phyloP scores from a whole-genome alignment of 768 basidiomycete species.

The Mycena sanguinolenta region DNA sequence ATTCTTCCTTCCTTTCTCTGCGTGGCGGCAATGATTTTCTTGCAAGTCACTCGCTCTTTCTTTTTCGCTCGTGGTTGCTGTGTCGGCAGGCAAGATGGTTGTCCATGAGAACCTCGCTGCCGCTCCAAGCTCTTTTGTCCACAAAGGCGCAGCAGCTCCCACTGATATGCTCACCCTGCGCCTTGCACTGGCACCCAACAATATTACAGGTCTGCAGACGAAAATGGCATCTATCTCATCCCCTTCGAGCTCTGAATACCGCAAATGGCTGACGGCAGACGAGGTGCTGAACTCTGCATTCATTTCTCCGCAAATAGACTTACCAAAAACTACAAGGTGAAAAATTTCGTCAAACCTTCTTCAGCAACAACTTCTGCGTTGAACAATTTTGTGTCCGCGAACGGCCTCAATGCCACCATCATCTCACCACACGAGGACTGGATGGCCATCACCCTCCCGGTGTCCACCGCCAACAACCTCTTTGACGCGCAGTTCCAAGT shows the following conservation, averaged over 20 bases:
- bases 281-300: background rate
- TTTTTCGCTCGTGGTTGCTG: background rate
- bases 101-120: background rate
- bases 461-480: constrained; percentile 12
- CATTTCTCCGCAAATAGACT: background rate
- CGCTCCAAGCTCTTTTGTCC: background rate
- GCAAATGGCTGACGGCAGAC: constrained; percentile 1
- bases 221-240: constrained; percentile 5
- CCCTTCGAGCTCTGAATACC: background rate
- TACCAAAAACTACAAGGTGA: constrained; percentile 10
- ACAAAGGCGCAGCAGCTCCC: constrained; percentile 1
- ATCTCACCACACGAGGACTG: constrained; percentile 18
- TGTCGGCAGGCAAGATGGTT: background rate
- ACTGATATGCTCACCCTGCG: constrained; percentile 17
- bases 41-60: background rate
- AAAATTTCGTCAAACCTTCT: constrained; percentile 14
- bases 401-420: constrained; percentile 6
- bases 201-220: background rate
- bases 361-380: constrained; percentile 2
- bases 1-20: background rate
- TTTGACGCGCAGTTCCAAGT: constrained; percentile 1
- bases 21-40: background rate
- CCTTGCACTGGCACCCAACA: constrained; percentile 10
- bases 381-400: constrained; percentile 2
- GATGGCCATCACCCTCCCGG: constrained; percentile 16